Percentiles rank a stretch among this genome's conserved stretches.
Conservation (phyloP, 805 yeast genomes). For the Kodamaea sagamina region DNA sequence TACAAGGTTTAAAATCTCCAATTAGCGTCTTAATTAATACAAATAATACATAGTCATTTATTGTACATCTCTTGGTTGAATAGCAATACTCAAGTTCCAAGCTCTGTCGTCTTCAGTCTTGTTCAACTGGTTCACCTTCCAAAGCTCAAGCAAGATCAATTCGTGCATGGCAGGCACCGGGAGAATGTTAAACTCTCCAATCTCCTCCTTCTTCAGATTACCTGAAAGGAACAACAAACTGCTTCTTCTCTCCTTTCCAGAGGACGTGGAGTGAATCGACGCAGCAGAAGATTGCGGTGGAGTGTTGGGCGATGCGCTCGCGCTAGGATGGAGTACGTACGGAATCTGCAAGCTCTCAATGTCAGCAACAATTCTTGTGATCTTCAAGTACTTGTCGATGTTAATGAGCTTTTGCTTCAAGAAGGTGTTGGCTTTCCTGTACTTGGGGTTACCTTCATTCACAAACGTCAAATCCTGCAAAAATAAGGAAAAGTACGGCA, state of each 20-base stretch:
- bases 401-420: conserved; percentile 63
- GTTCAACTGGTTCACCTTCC: conserved; percentile 67
- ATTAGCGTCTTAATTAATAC: conserved; percentile 2
- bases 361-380: conserved; percentile 65
- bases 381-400: conserved; percentile 70
- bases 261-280: conserved; percentile 4
- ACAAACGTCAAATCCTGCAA: conserved; percentile 79
- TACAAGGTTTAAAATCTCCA: too few species aligned
- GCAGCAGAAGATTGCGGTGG: conserved; percentile 9
- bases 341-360: conserved; percentile 69
- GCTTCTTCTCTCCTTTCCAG: conserved; percentile 19
- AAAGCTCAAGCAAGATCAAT: conserved; percentile 63
- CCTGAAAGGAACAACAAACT: conserved; percentile 25
- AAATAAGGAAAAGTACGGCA: conserved; percentile 74
- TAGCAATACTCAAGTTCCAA: conserved; percentile 67
- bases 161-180: conserved; percentile 53
- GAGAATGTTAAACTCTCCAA: conserved; percentile 41
- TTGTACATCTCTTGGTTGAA: conserved; percentile 34
- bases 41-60: conserved; percentile 3
- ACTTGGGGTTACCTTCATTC: conserved; percentile 78
- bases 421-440: conserved; percentile 59
- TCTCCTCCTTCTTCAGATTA: conserved; percentile 17
- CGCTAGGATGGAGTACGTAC: conserved; percentile 29
- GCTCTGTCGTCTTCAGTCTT: conserved; percentile 64
- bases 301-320: neutral